These are phyloP conservation scores for Paracoccidioides lutzii DNA, from an alignment of 2,329 filamentous ascomycete species.

Conservation along the genomic window DNA sequence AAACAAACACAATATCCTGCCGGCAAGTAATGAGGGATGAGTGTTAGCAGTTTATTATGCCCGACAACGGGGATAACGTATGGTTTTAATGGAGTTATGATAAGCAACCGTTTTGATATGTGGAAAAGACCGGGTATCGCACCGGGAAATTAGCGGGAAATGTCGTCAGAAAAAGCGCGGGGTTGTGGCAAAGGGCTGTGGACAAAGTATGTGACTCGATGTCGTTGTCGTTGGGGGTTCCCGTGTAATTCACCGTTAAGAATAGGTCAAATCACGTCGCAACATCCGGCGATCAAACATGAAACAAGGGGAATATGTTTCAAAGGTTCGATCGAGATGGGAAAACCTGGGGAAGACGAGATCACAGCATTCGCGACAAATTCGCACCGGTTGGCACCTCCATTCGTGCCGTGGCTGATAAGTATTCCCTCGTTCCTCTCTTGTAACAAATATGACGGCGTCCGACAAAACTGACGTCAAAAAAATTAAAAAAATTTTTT, in stretches of 20 bases:
- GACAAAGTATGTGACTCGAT: too few species aligned
- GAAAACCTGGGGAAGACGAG: not conserved
- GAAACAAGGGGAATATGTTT: not conserved
- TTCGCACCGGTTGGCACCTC: slow-evolving; percentile 10
- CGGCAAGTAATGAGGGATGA: not conserved
- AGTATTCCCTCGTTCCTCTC: not conserved
- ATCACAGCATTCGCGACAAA: slow-evolving; percentile 6
- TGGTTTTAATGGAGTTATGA: not conserved
- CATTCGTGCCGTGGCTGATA: slow-evolving; percentile 4
- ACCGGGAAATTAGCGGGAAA: not conserved
- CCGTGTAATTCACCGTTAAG: not conserved
- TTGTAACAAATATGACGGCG: not conserved
- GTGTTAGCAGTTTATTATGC: too few species aligned
- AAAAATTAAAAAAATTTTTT: too few species aligned
- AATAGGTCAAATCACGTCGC: not conserved
- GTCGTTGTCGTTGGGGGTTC: not conserved
- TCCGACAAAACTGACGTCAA: not conserved
- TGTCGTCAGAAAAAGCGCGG: not conserved
- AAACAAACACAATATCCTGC: not conserved
- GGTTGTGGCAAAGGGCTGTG: not conserved
- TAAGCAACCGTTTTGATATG: not conserved
- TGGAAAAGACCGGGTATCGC: slow-evolving; percentile 2
- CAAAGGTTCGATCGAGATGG: not conserved
- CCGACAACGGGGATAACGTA: not conserved
- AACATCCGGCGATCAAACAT: not conserved